Conservation (phyloP, 495 filamentous ascomycete species). For the Neurospora intermedia region DNA sequence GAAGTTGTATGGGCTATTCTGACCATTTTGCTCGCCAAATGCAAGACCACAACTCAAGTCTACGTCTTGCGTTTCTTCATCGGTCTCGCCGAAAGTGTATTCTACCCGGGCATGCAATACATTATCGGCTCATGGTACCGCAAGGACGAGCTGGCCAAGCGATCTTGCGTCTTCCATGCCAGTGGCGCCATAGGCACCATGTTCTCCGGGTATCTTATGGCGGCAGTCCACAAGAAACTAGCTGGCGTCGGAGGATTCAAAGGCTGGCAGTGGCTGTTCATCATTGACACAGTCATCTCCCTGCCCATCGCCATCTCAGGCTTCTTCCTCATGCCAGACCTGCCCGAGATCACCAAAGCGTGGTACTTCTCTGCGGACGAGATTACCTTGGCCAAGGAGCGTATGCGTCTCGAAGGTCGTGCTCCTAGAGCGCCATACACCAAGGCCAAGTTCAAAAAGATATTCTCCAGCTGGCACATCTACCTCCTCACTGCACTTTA, state of each 20-base stretch:
- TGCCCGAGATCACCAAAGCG: conserved; percentile 47
- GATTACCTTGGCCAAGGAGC: conserved; percentile 27
- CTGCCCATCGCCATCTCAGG: conserved; percentile 41
- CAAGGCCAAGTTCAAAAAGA: conserved; percentile 26
- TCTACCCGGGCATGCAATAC: conserved; percentile 39
- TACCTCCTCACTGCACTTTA: conserved; percentile 27
- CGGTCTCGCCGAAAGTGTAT: conserved; percentile 36
- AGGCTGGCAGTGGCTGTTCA: conserved; percentile 42
- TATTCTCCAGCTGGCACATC: conserved; percentile 36
- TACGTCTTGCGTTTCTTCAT: conserved; percentile 51
- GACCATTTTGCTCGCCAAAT: conserved; percentile 39
- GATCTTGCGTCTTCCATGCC: conserved; percentile 54
- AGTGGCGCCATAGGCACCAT: conserved; percentile 41
- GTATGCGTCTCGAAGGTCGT: conserved; percentile 36
- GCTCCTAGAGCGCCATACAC: conserved; percentile 27
- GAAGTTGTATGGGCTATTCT: conserved; percentile 44
- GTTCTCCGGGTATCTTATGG: conserved; percentile 52
- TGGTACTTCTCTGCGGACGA: conserved; percentile 37
- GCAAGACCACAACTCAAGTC: conserved; percentile 37
- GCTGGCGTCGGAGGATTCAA: conserved; percentile 36
- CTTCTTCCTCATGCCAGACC: conserved; percentile 51
- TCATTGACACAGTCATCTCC: conserved; percentile 36
- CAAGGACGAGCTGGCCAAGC: conserved; percentile 46
- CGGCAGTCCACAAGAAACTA: conserved; percentile 43
- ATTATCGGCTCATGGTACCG: conserved; percentile 44